phyloP scores from a whole-genome alignment of 1,284 basidiomycete species.

The Ustilago curta region DNA sequence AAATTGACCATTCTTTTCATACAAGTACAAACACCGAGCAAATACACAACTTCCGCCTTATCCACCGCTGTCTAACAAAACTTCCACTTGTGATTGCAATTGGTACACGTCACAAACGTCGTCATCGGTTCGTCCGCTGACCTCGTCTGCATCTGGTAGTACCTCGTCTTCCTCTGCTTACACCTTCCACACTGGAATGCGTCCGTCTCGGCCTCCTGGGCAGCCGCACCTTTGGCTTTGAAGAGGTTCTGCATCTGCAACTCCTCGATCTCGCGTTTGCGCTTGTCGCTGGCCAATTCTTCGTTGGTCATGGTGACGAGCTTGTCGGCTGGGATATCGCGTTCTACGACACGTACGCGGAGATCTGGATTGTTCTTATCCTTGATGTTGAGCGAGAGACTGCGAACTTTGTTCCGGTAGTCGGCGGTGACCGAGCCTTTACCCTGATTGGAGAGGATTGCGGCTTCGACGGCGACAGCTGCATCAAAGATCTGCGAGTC shows the following conservation, averaged over 20 bases:
- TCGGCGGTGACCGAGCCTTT: slow-evolving; percentile 57
- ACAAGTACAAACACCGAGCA: not conserved
- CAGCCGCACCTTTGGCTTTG: slow-evolving; percentile 88
- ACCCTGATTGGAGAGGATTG: slow-evolving; percentile 64
- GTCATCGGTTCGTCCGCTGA: slow-evolving; percentile 69
- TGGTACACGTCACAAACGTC: slow-evolving; percentile 65
- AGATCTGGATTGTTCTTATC: slow-evolving; percentile 92
- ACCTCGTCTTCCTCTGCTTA: slow-evolving; percentile 69
- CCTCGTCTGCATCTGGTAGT: slow-evolving; percentile 68
- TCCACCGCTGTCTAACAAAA: slow-evolving; percentile 48
- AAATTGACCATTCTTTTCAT: too few species aligned
- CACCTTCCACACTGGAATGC: slow-evolving; percentile 97
- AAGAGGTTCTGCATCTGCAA: slow-evolving; percentile 78
- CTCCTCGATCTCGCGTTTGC: slow-evolving; percentile 83
- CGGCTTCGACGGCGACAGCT: slow-evolving; percentile 71
- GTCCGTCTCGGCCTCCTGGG: slow-evolving; percentile 88
- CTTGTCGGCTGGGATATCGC: slow-evolving; percentile 78
- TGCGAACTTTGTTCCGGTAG: slow-evolving; percentile 86
- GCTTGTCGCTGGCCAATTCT: slow-evolving; percentile 95
- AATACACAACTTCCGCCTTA: not conserved
- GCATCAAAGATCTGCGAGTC: slow-evolving; percentile 70
- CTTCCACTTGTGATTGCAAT: slow-evolving; percentile 68
- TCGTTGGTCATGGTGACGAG: slow-evolving; percentile 85
- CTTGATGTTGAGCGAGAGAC: slow-evolving; percentile 91
- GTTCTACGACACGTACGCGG: slow-evolving; percentile 84